Conservation (phyloP, 805 yeast genomes). For the Saturnispora gosingensis region DNA sequence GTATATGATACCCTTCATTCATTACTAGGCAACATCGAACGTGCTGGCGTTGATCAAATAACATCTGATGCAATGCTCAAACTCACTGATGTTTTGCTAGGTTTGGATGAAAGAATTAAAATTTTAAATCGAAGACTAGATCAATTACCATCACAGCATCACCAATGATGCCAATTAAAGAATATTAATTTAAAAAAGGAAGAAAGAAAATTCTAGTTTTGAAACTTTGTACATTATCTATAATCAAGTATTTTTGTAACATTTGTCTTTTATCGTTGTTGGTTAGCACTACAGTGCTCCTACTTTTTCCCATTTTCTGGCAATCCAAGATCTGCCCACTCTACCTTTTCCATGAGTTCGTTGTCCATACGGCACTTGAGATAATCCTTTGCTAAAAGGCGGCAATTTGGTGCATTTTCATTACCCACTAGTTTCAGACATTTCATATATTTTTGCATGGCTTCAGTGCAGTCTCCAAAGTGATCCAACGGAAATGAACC, state of each 20-base stretch:
- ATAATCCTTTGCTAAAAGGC: constrained; percentile 73
- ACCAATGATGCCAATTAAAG: neutral
- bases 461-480: constrained; percentile 64
- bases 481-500: constrained; percentile 97
- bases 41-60: neutral
- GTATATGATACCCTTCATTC: neutral
- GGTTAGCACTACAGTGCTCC: neutral
- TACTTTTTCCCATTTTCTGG: constrained; percentile 20
- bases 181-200: neutral
- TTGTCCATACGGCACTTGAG: constrained; percentile 85
- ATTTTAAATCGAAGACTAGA: neutral
- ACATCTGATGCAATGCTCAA: neutral
- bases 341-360: constrained; percentile 30
- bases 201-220: neutral
- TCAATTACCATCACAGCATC: neutral
- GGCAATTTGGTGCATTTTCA: constrained; percentile 84
- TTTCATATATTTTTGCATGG: constrained; percentile 65
- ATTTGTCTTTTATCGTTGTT: neutral
- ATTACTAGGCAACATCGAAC: neutral
- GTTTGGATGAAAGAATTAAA: neutral
- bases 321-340: constrained; percentile 30
- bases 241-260: neutral
- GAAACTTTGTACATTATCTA: neutral
- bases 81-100: neutral
- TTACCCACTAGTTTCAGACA: constrained; percentile 75